phyloP scores from a whole-genome alignment of 2,329 filamentous ascomycete genomes.

The Thyridium curvatum region DNA sequence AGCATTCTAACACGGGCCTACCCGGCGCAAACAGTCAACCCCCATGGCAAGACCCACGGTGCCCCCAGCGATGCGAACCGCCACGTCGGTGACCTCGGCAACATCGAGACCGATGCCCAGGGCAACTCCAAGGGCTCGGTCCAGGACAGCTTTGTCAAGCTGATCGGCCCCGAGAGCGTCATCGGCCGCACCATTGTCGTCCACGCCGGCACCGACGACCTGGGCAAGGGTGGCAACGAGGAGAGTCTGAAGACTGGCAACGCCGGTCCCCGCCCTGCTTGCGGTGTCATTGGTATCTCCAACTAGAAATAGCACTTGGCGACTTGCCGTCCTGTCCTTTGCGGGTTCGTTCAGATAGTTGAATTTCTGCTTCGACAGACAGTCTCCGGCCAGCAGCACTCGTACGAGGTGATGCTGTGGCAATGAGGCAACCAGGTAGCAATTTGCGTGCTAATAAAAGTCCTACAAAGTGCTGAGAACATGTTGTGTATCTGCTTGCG shows the following conservation, averaged over 20 bases:
- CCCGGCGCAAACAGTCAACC: constrained; percentile 67
- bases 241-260: constrained; percentile 99
- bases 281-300: constrained; percentile 91
- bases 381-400: too few relatives aligned
- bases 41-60: constrained; percentile 85
- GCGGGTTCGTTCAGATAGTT: too few relatives aligned
- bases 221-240: constrained; percentile 85
- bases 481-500: too few relatives aligned
- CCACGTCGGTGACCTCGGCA: constrained; percentile 96
- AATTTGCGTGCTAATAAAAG: too few relatives aligned
- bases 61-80: constrained; percentile 75
- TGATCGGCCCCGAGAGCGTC: constrained; percentile 93
- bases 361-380: too few relatives aligned
- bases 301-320: too few relatives aligned
- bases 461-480: too few relatives aligned
- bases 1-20: constrained; percentile 7
- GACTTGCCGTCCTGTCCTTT: too few relatives aligned
- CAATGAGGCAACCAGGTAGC: too few relatives aligned
- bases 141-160: constrained; percentile 79
- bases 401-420: too few relatives aligned
- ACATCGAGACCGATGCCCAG: constrained; percentile 91
- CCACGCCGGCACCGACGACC: constrained; percentile 92
- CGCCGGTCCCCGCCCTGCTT: constrained; percentile 86
- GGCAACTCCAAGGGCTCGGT: constrained; percentile 81
- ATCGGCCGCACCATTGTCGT: constrained; percentile 94